These are phyloP conservation scores for Nemania abortiva DNA, from an alignment of 2,329 filamentous ascomycete species.

Conservation along the genomic window DNA sequence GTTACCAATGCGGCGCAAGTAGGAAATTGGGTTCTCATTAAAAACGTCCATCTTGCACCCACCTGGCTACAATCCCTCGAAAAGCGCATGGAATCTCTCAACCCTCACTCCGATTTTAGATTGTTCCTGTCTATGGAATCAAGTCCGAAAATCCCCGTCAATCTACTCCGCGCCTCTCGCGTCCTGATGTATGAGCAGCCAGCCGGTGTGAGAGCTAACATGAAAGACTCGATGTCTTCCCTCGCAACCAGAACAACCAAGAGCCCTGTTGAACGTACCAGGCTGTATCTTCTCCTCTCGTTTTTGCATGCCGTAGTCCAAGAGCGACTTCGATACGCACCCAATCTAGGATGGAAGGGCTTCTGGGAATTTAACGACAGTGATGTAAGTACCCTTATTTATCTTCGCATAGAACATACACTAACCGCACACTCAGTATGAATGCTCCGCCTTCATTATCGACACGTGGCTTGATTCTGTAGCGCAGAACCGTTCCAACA, in stretches of 20 bases:
- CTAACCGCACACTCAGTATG: constrained; percentile 72
- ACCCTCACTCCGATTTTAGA: constrained; percentile 91
- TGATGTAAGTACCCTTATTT: constrained; percentile 76
- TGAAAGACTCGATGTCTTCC: constrained; percentile 95
- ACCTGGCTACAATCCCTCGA: constrained; percentile 97
- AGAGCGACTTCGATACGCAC: constrained; percentile 93
- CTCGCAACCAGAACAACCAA: constrained; percentile 81
- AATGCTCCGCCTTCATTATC: constrained; percentile 96
- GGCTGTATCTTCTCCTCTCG: constrained; percentile 89
- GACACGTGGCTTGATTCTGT: constrained; percentile 92
- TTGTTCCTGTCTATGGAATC: constrained; percentile 99
- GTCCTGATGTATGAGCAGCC: constrained; percentile 99
- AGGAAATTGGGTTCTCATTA: constrained; percentile 96
- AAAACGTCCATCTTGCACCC: constrained; percentile 97
- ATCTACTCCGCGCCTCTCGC: constrained; percentile 89
- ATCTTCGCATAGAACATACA: not conserved
- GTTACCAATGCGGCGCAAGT: constrained; percentile 91
- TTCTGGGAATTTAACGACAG: constrained; percentile 99
- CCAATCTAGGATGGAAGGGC: constrained; percentile 94
- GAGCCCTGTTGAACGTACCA: constrained; percentile 88
- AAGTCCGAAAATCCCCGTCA: constrained; percentile 96
- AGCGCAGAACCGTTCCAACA: constrained; percentile 87
- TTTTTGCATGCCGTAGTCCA: constrained; percentile 97
- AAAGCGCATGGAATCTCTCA: constrained; percentile 95
- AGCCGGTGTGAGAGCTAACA: constrained; percentile 94